Evolutionary conservation across 2,329 filamentous ascomycete genomes (phyloP), one percentile per base, ranked within the genome.

Genomic region (Paracoccidioides brasiliensis): DNA sequence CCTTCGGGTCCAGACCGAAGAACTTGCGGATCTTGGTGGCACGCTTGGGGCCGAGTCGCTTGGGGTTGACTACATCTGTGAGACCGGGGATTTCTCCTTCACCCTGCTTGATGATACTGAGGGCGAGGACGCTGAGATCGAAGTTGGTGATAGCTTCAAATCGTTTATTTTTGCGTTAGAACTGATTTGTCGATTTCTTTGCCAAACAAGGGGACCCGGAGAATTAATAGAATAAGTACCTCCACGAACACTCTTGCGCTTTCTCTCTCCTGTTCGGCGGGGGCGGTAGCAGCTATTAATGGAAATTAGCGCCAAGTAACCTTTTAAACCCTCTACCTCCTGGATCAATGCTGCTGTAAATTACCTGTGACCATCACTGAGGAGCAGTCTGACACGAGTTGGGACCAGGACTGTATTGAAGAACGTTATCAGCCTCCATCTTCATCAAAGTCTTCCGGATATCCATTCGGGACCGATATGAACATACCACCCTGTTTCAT

Each of bases 1-100:
- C 93, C 86, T 97, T 90, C 90, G 97, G 97, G 88, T 86, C 91
- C 84, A 98, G 88, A 81, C 89, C 85, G 82, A 97, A 98, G 87
- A 98, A 98, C 76, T 85, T 86, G 78, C 91, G 89, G 80, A 98
- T 97, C 90, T 97, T 98, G 81, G 90, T 95, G 74, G 93, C 93
- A 73, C 93, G 88, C 90, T 98, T 98, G 81, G 93, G 93, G 70
- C 93, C 93, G 73, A 98, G 88, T 72, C 93, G 88, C 88, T 98
- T 98, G 78, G 93, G 93, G 83, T 95, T 88, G 73, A 97, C 90
- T 75, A 86, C 84, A 77, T 98, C 93, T 81, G 93, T 98, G 66
- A 98, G 80, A 72, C 93, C 93, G 75, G 93, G 91, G 74, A 98
- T 85, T 61, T 97, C 91, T 67, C 72, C 76, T 63, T 98, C 93